Conservation (phyloP, 345 rosid species). For the Anacardium occidentale region DNA sequence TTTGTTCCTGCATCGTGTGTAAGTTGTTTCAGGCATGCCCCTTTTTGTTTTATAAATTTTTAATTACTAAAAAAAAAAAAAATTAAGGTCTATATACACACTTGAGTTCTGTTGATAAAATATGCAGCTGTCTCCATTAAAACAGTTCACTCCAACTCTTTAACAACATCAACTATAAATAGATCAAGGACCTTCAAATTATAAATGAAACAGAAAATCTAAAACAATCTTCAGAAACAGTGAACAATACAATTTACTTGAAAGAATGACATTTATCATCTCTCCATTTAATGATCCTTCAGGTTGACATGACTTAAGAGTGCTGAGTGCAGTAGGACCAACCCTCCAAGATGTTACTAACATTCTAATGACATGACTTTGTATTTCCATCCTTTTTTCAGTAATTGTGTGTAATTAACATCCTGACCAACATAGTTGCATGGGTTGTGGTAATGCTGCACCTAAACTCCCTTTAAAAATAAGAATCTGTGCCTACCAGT, state of each 20-base stretch:
- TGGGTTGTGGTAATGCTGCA: too few species aligned
- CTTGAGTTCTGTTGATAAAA: not conserved
- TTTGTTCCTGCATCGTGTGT: too few species aligned
- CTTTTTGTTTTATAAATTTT: too few species aligned
- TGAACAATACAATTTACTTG: not conserved
- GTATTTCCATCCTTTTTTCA: too few species aligned
- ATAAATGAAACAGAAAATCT: too few species aligned
- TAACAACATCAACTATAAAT: not conserved
- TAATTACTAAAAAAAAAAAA: too few species aligned
- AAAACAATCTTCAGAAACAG: not conserved
- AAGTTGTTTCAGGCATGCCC: too few species aligned
- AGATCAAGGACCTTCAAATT: not conserved
- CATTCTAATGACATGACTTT: not conserved
- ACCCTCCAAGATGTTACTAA: slow-evolving; percentile 85
- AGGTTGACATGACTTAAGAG: slow-evolving; percentile 63
- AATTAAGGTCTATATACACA: not conserved
- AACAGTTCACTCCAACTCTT: not conserved
- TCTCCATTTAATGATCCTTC: not conserved
- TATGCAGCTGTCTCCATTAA: not conserved
- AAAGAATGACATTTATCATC: not conserved
- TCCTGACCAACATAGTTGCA: too few species aligned
- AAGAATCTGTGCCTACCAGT: too few species aligned
- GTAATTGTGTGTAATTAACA: too few species aligned
- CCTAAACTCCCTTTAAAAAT: too few species aligned
- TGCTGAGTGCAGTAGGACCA: slow-evolving; percentile 56